Base-by-base conservation (phyloP, 208 protist genomes). In the Kentomonas sorsogonicus region DNA sequence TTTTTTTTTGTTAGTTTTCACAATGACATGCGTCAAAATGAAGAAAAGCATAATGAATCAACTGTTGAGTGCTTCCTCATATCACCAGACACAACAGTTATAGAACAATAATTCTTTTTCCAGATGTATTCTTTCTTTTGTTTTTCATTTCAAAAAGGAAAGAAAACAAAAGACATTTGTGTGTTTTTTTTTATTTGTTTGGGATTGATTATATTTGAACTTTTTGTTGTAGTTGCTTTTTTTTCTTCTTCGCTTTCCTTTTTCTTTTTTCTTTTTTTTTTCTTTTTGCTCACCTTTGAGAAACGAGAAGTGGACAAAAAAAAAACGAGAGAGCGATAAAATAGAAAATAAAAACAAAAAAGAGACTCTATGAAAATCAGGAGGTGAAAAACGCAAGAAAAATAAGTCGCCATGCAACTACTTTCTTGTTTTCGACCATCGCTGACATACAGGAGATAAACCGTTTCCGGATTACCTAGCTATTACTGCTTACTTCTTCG, bases 191-290 rank as follows among this genome's bases (percentile, higher is more conserved):
- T 58, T 58, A 27, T 40, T 45, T 25, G 3, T 46, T 46, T 56
- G 13, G 39, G 3, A 40, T 41, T n/a, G 16, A 25, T 26, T 30
- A 31, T 26, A 20, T 53, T 3, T 53, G 44, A 46, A 54, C 38
- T 44, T 46, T 44, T 31, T 34, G 3, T 36, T 27, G 48, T 34
- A 55, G 10, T 63, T 59, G 26, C 23, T 31, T 60, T 44, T 51
- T 20, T 61, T 26, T 44, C 55, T 20, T 44, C 48, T 38, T 20
- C n/a, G n/a, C n/a, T n/a, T n/a, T n/a, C n/a, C n/a, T n/a, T 38
- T 63, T 59, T 39, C 23, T 31, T 60, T 44, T 51, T 20, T 61
- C 34, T 44, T 60, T 20, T 44, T 54, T 38, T 20, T 41, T 46
- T 16, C 26, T 40, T 18, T 31, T 56, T 36, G 22, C 13, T 20